Evolutionary conservation across 2,329 filamentous ascomycete genomes (phyloP).

Genomic region (Exophiala sideris): DNA sequence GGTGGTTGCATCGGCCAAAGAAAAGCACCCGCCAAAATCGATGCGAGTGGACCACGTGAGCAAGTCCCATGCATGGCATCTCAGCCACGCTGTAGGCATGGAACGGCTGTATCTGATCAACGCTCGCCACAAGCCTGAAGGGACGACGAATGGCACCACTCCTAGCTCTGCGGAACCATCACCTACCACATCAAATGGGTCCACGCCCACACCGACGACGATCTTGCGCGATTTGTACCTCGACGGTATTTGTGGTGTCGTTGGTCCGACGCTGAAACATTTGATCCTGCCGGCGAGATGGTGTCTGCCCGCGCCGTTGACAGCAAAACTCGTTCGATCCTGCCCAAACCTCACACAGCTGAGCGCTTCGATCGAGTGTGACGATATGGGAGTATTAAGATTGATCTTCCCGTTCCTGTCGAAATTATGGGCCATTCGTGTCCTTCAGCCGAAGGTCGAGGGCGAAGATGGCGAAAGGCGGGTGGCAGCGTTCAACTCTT

Average conservation of each 20-base stretch:
- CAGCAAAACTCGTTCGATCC: slow-evolving; percentile 51
- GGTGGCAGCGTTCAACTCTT: neutral
- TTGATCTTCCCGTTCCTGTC: slow-evolving; percentile 28
- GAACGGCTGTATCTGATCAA: slow-evolving; percentile 54
- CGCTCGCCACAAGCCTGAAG: slow-evolving; percentile 21
- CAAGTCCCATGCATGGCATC: slow-evolving; percentile 42
- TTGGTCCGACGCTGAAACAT: slow-evolving; percentile 52
- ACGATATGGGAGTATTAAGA: slow-evolving; percentile 9
- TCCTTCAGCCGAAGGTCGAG: slow-evolving; percentile 36
- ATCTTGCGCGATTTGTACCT: slow-evolving; percentile 47
- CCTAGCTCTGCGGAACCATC: slow-evolving; percentile 22
- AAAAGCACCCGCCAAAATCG: slow-evolving; percentile 42
- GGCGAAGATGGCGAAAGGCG: slow-evolving; percentile 1
- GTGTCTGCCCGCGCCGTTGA: slow-evolving; percentile 47
- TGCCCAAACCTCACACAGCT: slow-evolving; percentile 60
- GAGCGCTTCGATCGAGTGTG: slow-evolving; percentile 47
- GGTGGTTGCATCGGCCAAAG: slow-evolving; percentile 30
- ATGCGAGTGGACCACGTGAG: slow-evolving; percentile 50
- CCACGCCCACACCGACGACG: slow-evolving; percentile 29
- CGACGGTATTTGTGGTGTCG: slow-evolving; percentile 49
- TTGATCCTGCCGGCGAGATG: slow-evolving; percentile 57
- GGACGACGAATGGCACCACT: neutral
- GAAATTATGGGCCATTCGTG: slow-evolving; percentile 35
- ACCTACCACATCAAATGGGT: slow-evolving; percentile 14
- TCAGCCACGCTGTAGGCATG: slow-evolving; percentile 43